Evolutionary conservation across 768 basidiomycete genomes (phyloP).

Genomic region (Serendipita indica): DNA sequence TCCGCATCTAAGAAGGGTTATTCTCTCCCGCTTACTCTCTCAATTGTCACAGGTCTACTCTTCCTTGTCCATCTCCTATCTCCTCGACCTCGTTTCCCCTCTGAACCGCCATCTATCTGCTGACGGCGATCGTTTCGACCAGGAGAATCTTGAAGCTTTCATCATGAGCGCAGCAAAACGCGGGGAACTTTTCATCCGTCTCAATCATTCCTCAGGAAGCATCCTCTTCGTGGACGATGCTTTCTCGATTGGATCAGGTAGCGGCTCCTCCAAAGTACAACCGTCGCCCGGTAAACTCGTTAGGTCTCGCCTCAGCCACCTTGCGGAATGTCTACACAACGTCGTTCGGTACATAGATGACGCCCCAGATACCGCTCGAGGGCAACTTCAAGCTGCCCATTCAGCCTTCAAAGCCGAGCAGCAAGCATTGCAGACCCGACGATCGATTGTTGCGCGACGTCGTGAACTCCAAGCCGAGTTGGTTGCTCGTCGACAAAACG

Average conservation of each 20-base stretch:
- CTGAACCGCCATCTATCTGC: constrained; percentile 31
- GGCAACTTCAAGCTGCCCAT: constrained; percentile 45
- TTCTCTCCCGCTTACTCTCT: constrained; percentile 78
- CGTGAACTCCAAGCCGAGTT: constrained; percentile 76
- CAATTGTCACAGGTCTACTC: constrained; percentile 90
- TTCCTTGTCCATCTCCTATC: constrained; percentile 61
- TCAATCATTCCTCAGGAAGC: constrained; percentile 77
- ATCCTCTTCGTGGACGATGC: constrained; percentile 75
- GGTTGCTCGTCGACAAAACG: constrained; percentile 72
- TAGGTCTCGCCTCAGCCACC: constrained; percentile 58
- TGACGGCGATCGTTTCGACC: constrained; percentile 32
- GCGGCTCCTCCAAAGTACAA: constrained; percentile 37
- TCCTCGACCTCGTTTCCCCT: constrained; percentile 67
- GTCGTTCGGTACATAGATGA: constrained; percentile 46
- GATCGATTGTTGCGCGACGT: constrained; percentile 73
- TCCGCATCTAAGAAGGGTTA: constrained; percentile 76
- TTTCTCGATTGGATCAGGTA: constrained; percentile 31
- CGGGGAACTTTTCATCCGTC: constrained; percentile 70
- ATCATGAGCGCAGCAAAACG: constrained; percentile 82
- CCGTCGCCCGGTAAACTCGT: constrained; percentile 58
- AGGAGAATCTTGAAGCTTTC: constrained; percentile 77
- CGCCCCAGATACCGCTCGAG: constrained; percentile 26
- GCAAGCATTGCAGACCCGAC: constrained; percentile 56
- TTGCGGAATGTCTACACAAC: constrained; percentile 59
- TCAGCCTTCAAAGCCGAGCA: constrained; percentile 56